Evolutionary conservation across 139 green algal species (phyloP), one percentile per base, ranked within the genome.

Genomic region (Micromonas pusilla): DNA sequence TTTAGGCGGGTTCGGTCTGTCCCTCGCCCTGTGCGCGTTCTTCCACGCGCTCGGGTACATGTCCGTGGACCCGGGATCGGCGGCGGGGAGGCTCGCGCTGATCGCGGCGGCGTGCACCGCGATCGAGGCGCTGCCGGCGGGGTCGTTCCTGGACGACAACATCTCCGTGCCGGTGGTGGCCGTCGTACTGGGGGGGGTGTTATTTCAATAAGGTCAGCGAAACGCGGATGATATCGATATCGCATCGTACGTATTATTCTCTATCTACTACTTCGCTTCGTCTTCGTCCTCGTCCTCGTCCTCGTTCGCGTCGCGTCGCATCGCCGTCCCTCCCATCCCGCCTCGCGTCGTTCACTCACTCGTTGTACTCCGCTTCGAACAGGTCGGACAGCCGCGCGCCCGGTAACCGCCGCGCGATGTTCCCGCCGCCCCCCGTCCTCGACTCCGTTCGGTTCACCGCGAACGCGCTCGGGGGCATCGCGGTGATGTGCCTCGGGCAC

Each of bases 111-210:
- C 74, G 16, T 87, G 90, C 36, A 91, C 93, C 0, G 2, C 90
- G 28, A 86, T 95, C 9, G 93, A 97, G 83, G 91, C 88, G 13
- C 83, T 97, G 83, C 93, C 93, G 0, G 82, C 96, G 52, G 93
- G 90, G 76, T 71, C 82, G 2, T 72, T 75, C 28, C n/a, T 97
- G 5, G 93, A 97, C 78, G 93, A 97, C 81, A 97, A 97, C 80
- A 72, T 97, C 26, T 90, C 87, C 19, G 93, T 97, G n/a, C 93
- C 93, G 1, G 57, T 82, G 2, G 74, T 88, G 9, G 84, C 88
- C 1, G 82, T 82, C 16, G 66, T 79, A 21, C 25, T 89, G 32
- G 87, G 81, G 26, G 37, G n/a, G 16, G n/a, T 85, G 3, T 34
- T 81, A 1, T 83, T 83, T 63, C 20, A 71, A 26, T 70, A 16